Percentiles rank a stretch among this genome's conserved stretches.
phyloP scores from a whole-genome alignment of 495 filamentous ascomycete species.

The Amniculicola lignicola region DNA sequence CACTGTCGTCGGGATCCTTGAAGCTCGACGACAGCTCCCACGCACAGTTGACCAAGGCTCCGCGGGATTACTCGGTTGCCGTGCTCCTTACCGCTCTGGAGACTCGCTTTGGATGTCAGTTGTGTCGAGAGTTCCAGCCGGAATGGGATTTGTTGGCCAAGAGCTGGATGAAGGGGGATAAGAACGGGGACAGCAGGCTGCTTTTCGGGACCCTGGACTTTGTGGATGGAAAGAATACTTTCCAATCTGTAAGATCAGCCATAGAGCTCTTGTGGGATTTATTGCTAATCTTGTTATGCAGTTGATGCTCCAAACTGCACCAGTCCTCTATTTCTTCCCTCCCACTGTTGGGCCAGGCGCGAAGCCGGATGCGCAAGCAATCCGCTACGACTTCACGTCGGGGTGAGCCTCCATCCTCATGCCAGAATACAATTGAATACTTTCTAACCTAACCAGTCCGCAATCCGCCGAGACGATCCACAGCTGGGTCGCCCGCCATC shows the following conservation, averaged over 20 bases:
- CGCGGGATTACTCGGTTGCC: constrained; percentile 78
- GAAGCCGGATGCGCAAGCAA: constrained; percentile 62
- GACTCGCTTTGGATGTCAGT: constrained; percentile 74
- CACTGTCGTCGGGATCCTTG: constrained; percentile 63
- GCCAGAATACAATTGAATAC: not conserved
- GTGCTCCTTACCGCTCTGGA: constrained; percentile 88
- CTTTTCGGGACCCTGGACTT: constrained; percentile 90
- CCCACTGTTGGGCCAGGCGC: constrained; percentile 85
- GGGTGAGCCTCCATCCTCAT: constrained; percentile 59
- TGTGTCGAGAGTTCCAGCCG: constrained; percentile 87
- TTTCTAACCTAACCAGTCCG: constrained; percentile 48
- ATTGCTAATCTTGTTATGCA: constrained; percentile 42
- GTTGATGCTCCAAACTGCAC: constrained; percentile 93
- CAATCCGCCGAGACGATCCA: constrained; percentile 75
- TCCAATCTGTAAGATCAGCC: constrained; percentile 68
- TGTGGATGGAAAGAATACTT: constrained; percentile 74
- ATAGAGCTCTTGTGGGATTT: not conserved
- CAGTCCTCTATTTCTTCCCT: constrained; percentile 81
- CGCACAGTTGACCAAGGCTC: constrained; percentile 66
- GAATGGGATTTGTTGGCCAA: constrained; percentile 88
- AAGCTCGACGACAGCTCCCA: constrained; percentile 74
- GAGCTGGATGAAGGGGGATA: constrained; percentile 84
- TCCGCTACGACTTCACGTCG: constrained; percentile 78
- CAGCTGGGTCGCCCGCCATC: constrained; percentile 72
- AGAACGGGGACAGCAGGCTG: constrained; percentile 65